These are phyloP conservation scores for Shiraia sp. DNA, from an alignment of 2,329 filamentous ascomycete species.

Conservation along the genomic window DNA sequence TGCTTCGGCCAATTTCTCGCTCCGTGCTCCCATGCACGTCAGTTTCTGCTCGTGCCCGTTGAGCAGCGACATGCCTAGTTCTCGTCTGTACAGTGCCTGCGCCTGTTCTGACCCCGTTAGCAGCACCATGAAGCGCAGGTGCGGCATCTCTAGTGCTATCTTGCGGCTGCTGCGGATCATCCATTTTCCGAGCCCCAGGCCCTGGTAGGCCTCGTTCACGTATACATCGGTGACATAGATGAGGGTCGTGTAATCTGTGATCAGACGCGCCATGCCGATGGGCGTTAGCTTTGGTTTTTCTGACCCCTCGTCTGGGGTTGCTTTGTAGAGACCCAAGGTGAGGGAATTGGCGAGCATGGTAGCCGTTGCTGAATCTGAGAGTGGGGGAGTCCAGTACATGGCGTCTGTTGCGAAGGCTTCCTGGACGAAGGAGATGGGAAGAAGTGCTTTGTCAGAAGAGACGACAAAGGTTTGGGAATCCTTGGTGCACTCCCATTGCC, in stretches of 20 bases:
- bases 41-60: conserved; percentile 21
- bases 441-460: conserved; percentile 29
- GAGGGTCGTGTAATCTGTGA: conserved; percentile 72
- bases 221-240: conserved; percentile 73
- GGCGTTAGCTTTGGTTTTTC: conserved; percentile 32
- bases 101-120: conserved; percentile 30
- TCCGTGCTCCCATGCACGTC: conserved; percentile 31
- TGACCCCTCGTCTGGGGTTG: too few species aligned
- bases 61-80: conserved; percentile 34
- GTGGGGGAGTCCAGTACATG: conserved; percentile 38
- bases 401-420: conserved; percentile 29
- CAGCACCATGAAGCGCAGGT: conserved; percentile 54
- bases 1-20: conserved; percentile 18
- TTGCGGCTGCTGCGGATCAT: conserved; percentile 65
- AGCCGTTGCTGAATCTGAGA: conserved; percentile 18
- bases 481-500: conserved; percentile 28
- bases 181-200: conserved; percentile 67
- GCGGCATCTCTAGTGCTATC: conserved; percentile 59
- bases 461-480: conserved; percentile 28
- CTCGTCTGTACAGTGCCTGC: conserved; percentile 28
- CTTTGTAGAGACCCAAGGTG: conserved; percentile 36
- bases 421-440: conserved; percentile 36
- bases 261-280: conserved; percentile 64
- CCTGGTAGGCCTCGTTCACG: conserved; percentile 62
- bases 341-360: conserved; percentile 39